phyloP scores from a whole-genome alignment of 2,329 filamentous ascomycete genomes.

The Trichoderma breve region DNA sequence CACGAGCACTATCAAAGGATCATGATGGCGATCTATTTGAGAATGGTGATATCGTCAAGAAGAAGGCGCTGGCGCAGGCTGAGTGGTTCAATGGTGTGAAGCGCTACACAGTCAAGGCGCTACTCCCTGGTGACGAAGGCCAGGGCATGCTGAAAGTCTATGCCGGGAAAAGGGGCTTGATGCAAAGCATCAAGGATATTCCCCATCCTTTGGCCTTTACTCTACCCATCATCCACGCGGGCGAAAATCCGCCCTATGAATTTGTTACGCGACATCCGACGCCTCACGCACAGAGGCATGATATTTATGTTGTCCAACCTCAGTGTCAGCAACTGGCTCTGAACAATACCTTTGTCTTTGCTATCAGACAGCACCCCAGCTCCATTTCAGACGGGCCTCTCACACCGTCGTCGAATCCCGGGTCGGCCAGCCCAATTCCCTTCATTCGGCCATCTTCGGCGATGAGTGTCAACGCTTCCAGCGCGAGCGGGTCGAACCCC shows the following conservation, averaged over 20 bases:
- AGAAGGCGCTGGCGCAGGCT: conserved; percentile 83
- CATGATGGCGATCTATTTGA: conserved; percentile 91
- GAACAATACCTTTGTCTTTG: conserved; percentile 98
- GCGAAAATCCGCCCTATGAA: conserved; percentile 90
- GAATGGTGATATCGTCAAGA: conserved; percentile 80
- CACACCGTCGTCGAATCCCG: conserved; percentile 48
- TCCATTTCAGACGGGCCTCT: conserved; percentile 44
- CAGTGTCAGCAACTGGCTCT: conserved; percentile 85
- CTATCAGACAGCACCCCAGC: conserved; percentile 83
- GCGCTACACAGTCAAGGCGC: conserved; percentile 87
- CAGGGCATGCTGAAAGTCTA: conserved; percentile 87
- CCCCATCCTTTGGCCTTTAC: conserved; percentile 87
- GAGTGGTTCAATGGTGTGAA: conserved; percentile 89
- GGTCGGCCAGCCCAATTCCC: conserved; percentile 56
- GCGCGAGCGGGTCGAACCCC: conserved; percentile 56
- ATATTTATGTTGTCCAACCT: conserved; percentile 94
- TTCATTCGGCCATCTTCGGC: conserved; percentile 60
- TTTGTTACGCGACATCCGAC: conserved; percentile 93
- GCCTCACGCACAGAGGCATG: conserved; percentile 93
- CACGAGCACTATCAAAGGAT: conserved; percentile 75
- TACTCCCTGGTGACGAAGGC: conserved; percentile 88
- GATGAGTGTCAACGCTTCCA: conserved; percentile 62
- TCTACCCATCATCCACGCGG: conserved; percentile 84
- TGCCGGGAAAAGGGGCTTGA: conserved; percentile 88
- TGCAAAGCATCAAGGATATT: conserved; percentile 97